Evolutionary conservation across 495 filamentous ascomycete species (phyloP).

Genomic region (Xylaria curta): DNA sequence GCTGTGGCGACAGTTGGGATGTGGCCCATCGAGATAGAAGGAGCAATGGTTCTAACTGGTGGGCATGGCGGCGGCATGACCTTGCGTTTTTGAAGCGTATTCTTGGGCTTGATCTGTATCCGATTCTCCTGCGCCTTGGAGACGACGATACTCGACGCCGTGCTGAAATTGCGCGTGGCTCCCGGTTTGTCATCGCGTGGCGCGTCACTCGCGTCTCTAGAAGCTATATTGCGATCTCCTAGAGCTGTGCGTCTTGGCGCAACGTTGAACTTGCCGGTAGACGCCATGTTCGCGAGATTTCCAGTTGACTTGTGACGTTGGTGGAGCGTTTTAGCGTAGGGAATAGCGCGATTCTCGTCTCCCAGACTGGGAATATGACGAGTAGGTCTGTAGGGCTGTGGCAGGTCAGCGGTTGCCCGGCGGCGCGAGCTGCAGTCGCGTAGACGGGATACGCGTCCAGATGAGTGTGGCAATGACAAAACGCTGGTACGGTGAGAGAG

Average conservation of each 20-base stretch:
- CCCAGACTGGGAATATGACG: slow-evolving; percentile 62
- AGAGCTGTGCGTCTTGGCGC: slow-evolving; percentile 77
- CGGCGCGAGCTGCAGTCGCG: background rate
- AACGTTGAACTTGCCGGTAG: slow-evolving; percentile 67
- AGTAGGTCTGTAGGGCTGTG: slow-evolving; percentile 74
- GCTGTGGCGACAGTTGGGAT: slow-evolving; percentile 20
- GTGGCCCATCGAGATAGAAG: slow-evolving; percentile 56
- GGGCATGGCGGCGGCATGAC: slow-evolving; percentile 69
- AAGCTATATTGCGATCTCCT: slow-evolving; percentile 79
- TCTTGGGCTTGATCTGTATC: slow-evolving; percentile 54
- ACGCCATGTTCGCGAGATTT: slow-evolving; percentile 61
- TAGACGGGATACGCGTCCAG: background rate
- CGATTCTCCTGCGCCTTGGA: slow-evolving; percentile 53
- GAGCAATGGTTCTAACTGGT: slow-evolving; percentile 51
- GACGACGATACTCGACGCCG: slow-evolving; percentile 39
- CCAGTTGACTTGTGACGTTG: slow-evolving; percentile 84
- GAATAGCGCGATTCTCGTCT: slow-evolving; percentile 73
- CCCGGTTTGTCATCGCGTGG: background rate
- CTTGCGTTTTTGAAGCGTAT: slow-evolving; percentile 52
- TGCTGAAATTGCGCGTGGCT: slow-evolving; percentile 16
- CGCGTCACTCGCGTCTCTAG: slow-evolving; percentile 55
- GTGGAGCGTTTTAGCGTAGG: slow-evolving; percentile 67
- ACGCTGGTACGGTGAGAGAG: background rate
- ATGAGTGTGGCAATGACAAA: background rate
- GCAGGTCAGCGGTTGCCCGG: slow-evolving; percentile 15